Evolutionary conservation across 176 grass and related monocot genomes (phyloP), one percentile per base, ranked within the genome.

Genomic region (Rhipidocladum racemiflorum): DNA sequence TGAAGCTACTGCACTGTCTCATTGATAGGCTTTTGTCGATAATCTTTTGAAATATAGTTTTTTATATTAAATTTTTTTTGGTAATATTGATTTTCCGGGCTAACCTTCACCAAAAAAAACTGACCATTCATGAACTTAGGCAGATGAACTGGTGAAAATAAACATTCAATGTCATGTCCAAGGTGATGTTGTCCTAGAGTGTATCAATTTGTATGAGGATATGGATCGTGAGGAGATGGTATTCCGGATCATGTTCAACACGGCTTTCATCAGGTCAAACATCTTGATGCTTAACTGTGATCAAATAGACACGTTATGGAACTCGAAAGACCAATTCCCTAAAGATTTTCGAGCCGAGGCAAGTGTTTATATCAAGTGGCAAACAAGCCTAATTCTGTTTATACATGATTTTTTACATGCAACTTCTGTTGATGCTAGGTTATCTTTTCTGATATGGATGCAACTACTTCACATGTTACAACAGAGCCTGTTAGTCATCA

Each of bases 151-250:
- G 68, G 79, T 89, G 27, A 95, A 93, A 90, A 93, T 98, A 89
- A 88, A 89, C 85, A 88, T 94, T 55, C 77, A 84, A 54, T 95
- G 95, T 66, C 92, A 88, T 76, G 91, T 98, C 81, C 92, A 93
- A 91, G 95, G 92, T 81, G 95, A 98, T 86, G 87, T 95, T 74
- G 88, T 98, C 35, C 79, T 98, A 72, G 90, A 98, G 72, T 98
- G 95, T 67, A 89, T 91, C 62, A 86, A 87, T 83, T 50, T 92
- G 32, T 86, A 95, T 74, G 88, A 93, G 46, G 82, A 91, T 83
- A 67, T 93, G 73, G 88, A 98, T 76, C 65, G 75, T 36, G 92
- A 98, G 74, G 88, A 87, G 35, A 98, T 98, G 92, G 71, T 93
- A 75, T 98, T 88, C 84, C 84, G 82, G 60, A 61, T 95, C 70